Evolutionary conservation across 2,329 filamentous ascomycete genomes (phyloP).

Genomic region (Sporothrix inflata): DNA sequence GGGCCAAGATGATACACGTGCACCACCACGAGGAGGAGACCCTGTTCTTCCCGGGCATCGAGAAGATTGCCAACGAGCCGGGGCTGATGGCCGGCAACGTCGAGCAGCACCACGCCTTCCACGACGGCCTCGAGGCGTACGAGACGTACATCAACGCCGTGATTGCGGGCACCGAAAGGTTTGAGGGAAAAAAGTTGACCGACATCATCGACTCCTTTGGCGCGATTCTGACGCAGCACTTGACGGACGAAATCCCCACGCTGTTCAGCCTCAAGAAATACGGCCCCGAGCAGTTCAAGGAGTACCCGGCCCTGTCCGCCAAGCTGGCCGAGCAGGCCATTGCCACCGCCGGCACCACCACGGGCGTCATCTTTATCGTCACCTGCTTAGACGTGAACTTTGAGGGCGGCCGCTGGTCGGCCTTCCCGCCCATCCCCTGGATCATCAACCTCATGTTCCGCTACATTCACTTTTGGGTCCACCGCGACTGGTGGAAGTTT

Average conservation of each 20-base stretch:
- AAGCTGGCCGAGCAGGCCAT: conserved; percentile 35
- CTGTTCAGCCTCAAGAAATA: conserved; percentile 43
- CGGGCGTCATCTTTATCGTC: conserved; percentile 34
- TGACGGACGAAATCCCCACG: conserved; percentile 46
- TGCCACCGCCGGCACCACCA: conserved; percentile 33
- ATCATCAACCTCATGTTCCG: conserved; percentile 34
- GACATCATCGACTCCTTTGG: conserved; percentile 45
- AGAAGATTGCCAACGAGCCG: conserved; percentile 37
- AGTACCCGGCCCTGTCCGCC: conserved; percentile 29
- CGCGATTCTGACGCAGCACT: conserved; percentile 42
- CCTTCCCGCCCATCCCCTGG: conserved; percentile 36
- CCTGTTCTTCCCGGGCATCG: conserved; percentile 41
- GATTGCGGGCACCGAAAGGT: conserved; percentile 36
- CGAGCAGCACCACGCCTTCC: conserved; percentile 43
- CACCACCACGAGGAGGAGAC: conserved; percentile 44
- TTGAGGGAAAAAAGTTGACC: conserved; percentile 41
- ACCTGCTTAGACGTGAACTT: conserved; percentile 36
- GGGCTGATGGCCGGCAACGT: conserved; percentile 42
- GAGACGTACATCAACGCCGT: neutral
- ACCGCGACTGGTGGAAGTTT: conserved; percentile 38
- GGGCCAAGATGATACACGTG: conserved; percentile 36
- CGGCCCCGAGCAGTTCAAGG: conserved; percentile 40
- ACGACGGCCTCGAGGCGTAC: conserved; percentile 43
- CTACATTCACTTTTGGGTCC: conserved; percentile 34
- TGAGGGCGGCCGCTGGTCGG: conserved; percentile 42